Percentiles rank a stretch among this genome's conserved stretches.
Conservation (phyloP, 2,329 filamentous ascomycete species). For the Penicillium sp. region DNA sequence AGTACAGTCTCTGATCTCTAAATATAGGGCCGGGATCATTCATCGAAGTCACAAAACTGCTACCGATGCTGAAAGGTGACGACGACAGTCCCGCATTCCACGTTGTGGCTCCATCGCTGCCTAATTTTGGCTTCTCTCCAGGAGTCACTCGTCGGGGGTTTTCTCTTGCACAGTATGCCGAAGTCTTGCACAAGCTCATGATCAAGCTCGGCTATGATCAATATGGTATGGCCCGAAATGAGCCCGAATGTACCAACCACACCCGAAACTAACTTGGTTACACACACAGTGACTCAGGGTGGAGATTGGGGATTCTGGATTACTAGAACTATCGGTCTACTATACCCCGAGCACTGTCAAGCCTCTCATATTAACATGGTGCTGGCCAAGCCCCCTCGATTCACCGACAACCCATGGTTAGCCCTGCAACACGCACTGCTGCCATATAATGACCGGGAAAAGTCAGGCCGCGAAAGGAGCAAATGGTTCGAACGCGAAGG, state of each 20-base stretch:
- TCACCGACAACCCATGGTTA: slow-evolving; percentile 54
- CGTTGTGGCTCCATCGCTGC: slow-evolving; percentile 54
- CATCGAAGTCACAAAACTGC: slow-evolving; percentile 48
- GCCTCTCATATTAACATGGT: slow-evolving; percentile 65
- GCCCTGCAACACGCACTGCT: slow-evolving; percentile 37
- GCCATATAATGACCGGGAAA: slow-evolving; percentile 19
- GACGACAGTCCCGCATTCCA: slow-evolving; percentile 48
- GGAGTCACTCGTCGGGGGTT: slow-evolving; percentile 51
- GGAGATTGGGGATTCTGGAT: slow-evolving; percentile 70
- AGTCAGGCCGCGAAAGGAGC: slow-evolving; percentile 15
- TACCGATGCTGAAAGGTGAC: slow-evolving; percentile 47
- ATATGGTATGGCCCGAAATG: slow-evolving; percentile 45
- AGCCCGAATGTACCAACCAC: background rate
- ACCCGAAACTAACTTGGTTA: background rate
- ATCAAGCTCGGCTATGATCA: slow-evolving; percentile 62
- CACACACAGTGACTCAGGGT: slow-evolving; percentile 51
- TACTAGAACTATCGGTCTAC: slow-evolving; percentile 58
- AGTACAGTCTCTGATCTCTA: background rate
- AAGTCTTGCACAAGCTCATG: slow-evolving; percentile 68
- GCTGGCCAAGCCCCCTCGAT: slow-evolving; percentile 48
- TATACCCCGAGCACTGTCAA: slow-evolving; percentile 58
- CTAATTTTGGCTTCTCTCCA: slow-evolving; percentile 56
- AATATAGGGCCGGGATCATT: slow-evolving; percentile 61
- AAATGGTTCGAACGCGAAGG: slow-evolving; percentile 24
- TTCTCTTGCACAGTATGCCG: slow-evolving; percentile 60